Evolutionary conservation across 441 rosid species (phyloP).

Genomic region (Erysimum pusillum): DNA sequence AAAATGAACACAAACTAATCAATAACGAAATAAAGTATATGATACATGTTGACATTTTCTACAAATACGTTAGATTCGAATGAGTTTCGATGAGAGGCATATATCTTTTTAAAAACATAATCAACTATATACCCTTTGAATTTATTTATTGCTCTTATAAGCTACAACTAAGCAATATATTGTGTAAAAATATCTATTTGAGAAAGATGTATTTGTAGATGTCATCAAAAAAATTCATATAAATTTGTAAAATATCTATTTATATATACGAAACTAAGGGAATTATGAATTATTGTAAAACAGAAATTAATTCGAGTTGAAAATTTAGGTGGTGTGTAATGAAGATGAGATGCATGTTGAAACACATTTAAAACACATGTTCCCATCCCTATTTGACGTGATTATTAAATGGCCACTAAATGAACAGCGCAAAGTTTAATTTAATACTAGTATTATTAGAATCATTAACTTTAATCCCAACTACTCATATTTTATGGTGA

Average conservation of each 20-base stretch:
- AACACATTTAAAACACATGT: constrained; percentile 38
- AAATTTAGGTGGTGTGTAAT: constrained; percentile 20
- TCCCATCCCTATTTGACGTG: constrained; percentile 32
- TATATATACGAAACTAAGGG: not conserved
- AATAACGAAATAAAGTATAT: not conserved
- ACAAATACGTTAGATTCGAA: not conserved
- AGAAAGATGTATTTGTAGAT: no score
- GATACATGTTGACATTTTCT: not conserved
- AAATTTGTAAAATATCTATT: not conserved
- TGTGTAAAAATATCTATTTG: not conserved
- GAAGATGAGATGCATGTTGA: constrained; percentile 6
- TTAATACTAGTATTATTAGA: constrained; percentile 15
- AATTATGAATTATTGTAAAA: constrained; percentile 3
- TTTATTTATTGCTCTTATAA: not conserved
- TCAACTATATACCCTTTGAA: not conserved
- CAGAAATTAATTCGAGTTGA: constrained; percentile 1
- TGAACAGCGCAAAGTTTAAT: constrained; percentile 33
- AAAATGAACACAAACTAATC: not conserved
- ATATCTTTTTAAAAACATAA: no score
- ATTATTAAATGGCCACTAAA: constrained; percentile 41
- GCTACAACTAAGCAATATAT: not conserved
- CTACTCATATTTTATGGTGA: constrained; percentile 34
- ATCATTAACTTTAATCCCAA: constrained; percentile 23
- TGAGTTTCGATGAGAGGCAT: no score
- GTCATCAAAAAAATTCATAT: no score